Base-by-base conservation (phyloP, 2,329 filamentous ascomycete genomes). In the Aspergillus novofumigatus region DNA sequence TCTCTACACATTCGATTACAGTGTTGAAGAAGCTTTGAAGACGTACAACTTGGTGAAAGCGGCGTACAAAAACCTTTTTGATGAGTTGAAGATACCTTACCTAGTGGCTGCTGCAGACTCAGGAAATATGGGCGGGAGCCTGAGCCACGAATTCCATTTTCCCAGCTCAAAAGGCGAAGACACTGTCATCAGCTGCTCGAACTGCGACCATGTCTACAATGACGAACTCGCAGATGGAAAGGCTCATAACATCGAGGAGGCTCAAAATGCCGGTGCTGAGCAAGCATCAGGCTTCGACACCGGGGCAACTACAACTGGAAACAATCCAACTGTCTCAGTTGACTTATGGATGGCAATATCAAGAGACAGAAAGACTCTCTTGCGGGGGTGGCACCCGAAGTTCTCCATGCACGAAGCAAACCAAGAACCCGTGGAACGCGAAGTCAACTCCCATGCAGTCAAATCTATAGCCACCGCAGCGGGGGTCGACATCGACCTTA, bases 111-210 rank as follows among this genome's bases (percentile, higher is more conserved):
- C 91, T 65, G 94, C 94, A 6, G 92, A 92, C 71, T 97, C 93
- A 1, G 94, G 94, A n/a, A 90, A 91, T 63, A 99, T 99, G 84
- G 94, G 94, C 32, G 94, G 94, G 11, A 88, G 87, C 63, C 76
- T 96, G 41, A 97, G 92, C 72, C 94, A 99, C 71, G 94, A 99
- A 68, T 99, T 95, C 70, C 94, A 97, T 70, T 87, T 96, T 52
- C 83, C 88, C 1, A 91, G 87, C 29, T 70, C 83, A 0, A 86
- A 89, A 51, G 94, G 94, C 7, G 94, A 97, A 71, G 94, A 99
- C 67, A 87, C 85, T 1, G 82, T 99, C 41, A 84, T 95, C 60
- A 87, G 80, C 60, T 99, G 94, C 72, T 77, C 77, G 23, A 76
- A 73, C 10, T 99, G 94, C 70, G 80, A 83, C 35, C 91, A 92